These are phyloP conservation scores for Geranium brycei DNA, from an alignment of 345 rosid genomes.

Conservation along the genomic window DNA sequence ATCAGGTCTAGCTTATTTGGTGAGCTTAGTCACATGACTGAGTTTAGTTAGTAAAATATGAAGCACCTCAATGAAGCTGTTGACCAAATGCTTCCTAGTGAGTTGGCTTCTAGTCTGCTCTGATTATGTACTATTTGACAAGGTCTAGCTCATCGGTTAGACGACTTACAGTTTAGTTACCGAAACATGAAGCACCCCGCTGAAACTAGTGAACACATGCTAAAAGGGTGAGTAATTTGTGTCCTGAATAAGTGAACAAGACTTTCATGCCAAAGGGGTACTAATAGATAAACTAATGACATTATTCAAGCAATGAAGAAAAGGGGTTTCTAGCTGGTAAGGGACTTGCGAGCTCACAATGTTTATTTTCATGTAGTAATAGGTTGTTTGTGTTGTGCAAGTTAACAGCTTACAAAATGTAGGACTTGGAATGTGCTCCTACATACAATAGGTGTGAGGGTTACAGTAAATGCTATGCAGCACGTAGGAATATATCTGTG, in stretches of 20 bases:
- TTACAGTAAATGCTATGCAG: background rate
- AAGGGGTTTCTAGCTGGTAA: background rate
- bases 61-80: background rate
- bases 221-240: background rate
- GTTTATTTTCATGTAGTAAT: background rate
- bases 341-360: background rate
- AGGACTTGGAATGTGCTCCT: background rate
- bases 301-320: background rate
- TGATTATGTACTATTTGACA: too few species aligned
- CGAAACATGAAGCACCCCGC: too few species aligned
- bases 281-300: background rate
- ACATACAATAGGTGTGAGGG: background rate
- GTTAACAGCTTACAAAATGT: background rate
- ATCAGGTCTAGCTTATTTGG: too few species aligned
- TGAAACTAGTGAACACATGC: too few species aligned
- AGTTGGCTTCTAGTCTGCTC: too few species aligned
- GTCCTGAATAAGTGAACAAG: background rate
- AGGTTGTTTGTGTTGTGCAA: background rate
- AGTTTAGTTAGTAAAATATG: background rate
- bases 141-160: too few species aligned
- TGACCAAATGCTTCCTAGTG: background rate
- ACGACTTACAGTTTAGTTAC: too few species aligned
- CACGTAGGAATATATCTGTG: background rate
- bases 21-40: background rate
- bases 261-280: background rate